Evolutionary conservation across 2,329 filamentous ascomycete species (phyloP), one percentile per base, ranked within the genome.

Genomic region (Zymoseptoria ardabiliae): DNA sequence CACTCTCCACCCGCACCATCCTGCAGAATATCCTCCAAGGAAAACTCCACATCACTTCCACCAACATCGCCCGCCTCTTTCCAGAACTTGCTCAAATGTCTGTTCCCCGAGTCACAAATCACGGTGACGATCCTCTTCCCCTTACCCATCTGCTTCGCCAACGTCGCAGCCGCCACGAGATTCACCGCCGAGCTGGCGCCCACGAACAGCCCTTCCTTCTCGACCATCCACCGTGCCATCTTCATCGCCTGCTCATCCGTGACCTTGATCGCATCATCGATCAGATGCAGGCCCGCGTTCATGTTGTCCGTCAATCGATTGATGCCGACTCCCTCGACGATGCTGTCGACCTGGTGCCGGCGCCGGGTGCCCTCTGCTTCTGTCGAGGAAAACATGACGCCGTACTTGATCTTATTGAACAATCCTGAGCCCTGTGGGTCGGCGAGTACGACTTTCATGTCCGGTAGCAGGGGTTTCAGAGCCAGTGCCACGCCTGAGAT

Each of bases 141-240:
- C 30, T 79, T 81, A 60, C 62, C 66, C 13, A 92, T 75, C 50
- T 78, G 77, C 71, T 86, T 81, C 23, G 89, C 89, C 3, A 87
- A 80, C 55, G 81, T 81, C 9, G 89, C 86, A 21, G 90, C 88
- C 4, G 89, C 90, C 50, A 90, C 88, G 81, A 92, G 96, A 73
- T 99, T 99, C 56, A 99, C 93, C n/a, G 92, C 89, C 74, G 89
- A 96, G 73, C 91, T 96, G 73, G 92, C 96, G 8, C 94, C 95
- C 49, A 92, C 81, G 70, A 99, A 99, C 56, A 99, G 86, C 7
- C 94, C 94, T 73, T 99, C 94, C 64, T 92, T 88, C 76, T 97
- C 92, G 8, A 97, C 93, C 49, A 99, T 77, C 91, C 91, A 97
- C 63, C 90, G 81, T n/a, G 93, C 94, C 94, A 99, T 99, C 57